Evolutionary conservation across 106 monocot genomes (phyloP), one percentile per base, ranked within the genome.

Genomic region (Amphibolis antarctica): DNA sequence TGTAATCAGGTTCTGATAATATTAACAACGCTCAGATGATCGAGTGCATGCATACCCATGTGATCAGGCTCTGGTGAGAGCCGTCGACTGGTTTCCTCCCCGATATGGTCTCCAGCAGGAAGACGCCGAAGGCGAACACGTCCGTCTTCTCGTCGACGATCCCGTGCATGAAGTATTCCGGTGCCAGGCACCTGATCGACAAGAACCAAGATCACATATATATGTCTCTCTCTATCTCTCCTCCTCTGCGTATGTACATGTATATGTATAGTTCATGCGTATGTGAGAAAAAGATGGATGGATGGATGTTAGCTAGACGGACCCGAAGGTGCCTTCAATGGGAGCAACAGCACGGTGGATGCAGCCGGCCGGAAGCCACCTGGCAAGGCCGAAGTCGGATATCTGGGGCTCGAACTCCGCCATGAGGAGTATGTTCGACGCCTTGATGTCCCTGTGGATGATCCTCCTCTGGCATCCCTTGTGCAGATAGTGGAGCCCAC

Each of bases 141-240:
- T 86, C 92, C 1, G 92, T 92, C 77, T 92, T 92, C 77, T 92
- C 92, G 49, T 86, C 92, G 0, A 92, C 72, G 42, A 92, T 78
- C 1, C 92, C 92, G 36, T 81, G 84, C 66, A 69, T 92, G 79
- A 86, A 92, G 57, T 92, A 86, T 63, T 91, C 90, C 4, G 90
- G 90, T 3, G 90, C 92, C 60, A 92, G 60, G 72, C 81, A 92
- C 64, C 86, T 90, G 68, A n/a, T n/a, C n/a, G n/a, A 24, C 19
- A 58, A 31, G 11, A 14, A 17, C 28, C 28, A 58, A 58, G 15
- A 22, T 27, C 12, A 12, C 12, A 14, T 29, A 7, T 3, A 58
- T 58, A 28, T 19, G 13, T 13, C 26, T 25, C 56, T 9, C 13
- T 4, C 25, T 56, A 24, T 9, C 25, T 26, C 21, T 23, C 13